phyloP scores from a whole-genome alignment of 75 land plant species.

The Selaginella tamariscina region DNA sequence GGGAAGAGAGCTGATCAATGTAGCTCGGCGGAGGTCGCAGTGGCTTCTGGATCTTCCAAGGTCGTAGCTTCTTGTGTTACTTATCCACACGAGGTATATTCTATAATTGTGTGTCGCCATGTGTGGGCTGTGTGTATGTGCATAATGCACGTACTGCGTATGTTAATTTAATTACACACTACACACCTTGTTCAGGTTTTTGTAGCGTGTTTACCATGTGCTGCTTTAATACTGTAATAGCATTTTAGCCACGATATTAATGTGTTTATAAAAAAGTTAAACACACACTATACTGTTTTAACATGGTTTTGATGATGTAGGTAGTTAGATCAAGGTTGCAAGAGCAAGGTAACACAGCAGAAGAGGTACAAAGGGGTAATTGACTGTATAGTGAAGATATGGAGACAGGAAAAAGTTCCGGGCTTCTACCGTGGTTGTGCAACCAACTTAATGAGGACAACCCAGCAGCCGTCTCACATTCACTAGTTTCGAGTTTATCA shows the following conservation, averaged over 20 bases:
- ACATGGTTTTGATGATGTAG: conserved; percentile 24
- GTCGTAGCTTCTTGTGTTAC: conserved; percentile 66
- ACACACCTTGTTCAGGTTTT: too few relatives aligned
- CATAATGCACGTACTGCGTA: neutral
- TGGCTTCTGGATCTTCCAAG: conserved; percentile 69
- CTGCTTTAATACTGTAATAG: neutral
- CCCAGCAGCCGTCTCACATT: conserved; percentile 92
- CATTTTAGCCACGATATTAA: too few relatives aligned
- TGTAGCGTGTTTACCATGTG: neutral
- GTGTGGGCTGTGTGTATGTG: neutral
- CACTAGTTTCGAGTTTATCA: conserved; percentile 76
- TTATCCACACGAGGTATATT: conserved; percentile 77
- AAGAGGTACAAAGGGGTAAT: conserved; percentile 50
- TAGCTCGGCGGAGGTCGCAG: conserved; percentile 47
- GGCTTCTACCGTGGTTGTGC: conserved; percentile 93
- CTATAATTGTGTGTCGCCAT: neutral
- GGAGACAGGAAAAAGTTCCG: conserved; percentile 46
- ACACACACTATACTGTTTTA: neutral
- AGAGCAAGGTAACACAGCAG: conserved; percentile 62
- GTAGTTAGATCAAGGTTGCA: conserved; percentile 84
- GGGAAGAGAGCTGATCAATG: conserved; percentile 39
- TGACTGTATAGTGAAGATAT: conserved; percentile 64
- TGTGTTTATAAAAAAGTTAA: too few relatives aligned
- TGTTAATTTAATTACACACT: too few relatives aligned
- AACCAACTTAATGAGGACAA: conserved; percentile 78